phyloP scores from a whole-genome alignment of 352 stramenopile genomes.

The Pythium monospermum region DNA sequence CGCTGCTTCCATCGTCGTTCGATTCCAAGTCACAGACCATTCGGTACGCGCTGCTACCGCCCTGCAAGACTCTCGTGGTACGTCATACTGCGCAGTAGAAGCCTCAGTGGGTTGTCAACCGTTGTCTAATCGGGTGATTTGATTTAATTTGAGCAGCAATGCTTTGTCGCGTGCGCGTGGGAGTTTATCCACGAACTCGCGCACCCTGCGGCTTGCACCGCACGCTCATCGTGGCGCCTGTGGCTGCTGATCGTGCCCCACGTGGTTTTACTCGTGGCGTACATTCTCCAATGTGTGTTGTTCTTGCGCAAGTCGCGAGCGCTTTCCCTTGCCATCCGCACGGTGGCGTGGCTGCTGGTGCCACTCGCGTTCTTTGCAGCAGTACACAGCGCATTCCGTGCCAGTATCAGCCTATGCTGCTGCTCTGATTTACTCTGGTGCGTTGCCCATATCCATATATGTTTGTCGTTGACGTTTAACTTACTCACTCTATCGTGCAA shows the following conservation, averaged over 20 bases:
- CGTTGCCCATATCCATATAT: neutral
- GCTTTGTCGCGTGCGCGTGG: constrained; percentile 11
- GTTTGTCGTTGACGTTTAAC: neutral
- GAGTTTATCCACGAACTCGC: constrained; percentile 13
- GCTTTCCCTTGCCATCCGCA: neutral
- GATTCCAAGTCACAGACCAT: constrained; percentile 19
- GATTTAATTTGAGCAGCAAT: no score
- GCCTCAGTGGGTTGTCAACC: no score
- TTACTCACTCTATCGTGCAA: neutral
- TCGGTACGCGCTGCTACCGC: constrained; percentile 9
- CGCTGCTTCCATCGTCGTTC: constrained; percentile 10
- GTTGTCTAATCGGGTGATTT: no score
- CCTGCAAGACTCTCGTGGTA: constrained; percentile 10
- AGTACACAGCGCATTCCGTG: constrained; percentile 23
- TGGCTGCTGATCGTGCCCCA: constrained; percentile 21
- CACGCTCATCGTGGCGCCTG: constrained; percentile 12
- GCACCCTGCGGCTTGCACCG: constrained; percentile 5
- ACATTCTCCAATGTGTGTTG: constrained; percentile 11
- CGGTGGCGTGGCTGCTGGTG: neutral
- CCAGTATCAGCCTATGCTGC: constrained; percentile 30
- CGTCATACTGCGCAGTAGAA: neutral
- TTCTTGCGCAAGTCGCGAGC: constrained; percentile 9
- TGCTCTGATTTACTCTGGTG: constrained; percentile 31
- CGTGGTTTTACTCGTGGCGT: constrained; percentile 9
- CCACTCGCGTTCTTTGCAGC: constrained; percentile 16